Percentiles rank a stretch among this genome's conserved stretches.
These are phyloP conservation scores for Pseudogymnoascus sp. DNA, from an alignment of 2,329 filamentous ascomycete species.

Conservation along the genomic window DNA sequence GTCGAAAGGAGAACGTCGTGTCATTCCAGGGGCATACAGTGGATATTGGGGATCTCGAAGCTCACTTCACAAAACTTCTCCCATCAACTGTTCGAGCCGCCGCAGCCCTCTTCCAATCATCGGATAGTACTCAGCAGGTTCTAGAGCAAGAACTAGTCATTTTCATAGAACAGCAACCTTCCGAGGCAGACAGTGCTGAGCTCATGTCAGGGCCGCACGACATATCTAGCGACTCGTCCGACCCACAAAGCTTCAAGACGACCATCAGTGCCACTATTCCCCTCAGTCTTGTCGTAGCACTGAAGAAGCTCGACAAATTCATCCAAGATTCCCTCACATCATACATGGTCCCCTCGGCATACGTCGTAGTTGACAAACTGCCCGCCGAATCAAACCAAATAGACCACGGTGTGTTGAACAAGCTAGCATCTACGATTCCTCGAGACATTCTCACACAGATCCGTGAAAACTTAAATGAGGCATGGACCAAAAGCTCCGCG, in stretches of 20 bases:
- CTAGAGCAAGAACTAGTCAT: conserved; percentile 21
- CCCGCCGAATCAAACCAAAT: conserved; percentile 23
- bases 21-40: conserved; percentile 32
- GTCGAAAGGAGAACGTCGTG: conserved; percentile 22
- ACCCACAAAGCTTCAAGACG: conserved; percentile 15
- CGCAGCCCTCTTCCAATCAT: conserved; percentile 21
- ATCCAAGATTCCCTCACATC: conserved; percentile 36
- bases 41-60: conserved; percentile 33
- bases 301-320: conserved; percentile 35
- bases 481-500: conserved; percentile 27
- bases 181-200: conserved; percentile 22
- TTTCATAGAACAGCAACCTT: conserved; percentile 28
- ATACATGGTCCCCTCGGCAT: conserved; percentile 39
- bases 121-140: conserved; percentile 2
- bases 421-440: conserved; percentile 24
- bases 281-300: conserved; percentile 24
- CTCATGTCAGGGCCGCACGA: conserved; percentile 22
- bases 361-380: conserved; percentile 33
- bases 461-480: conserved; percentile 22
- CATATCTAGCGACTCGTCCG: not conserved
- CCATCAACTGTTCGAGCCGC: conserved; percentile 24
- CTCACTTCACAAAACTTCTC: conserved; percentile 30
- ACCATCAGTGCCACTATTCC: conserved; percentile 20
- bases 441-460: conserved; percentile 17
- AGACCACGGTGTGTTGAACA: conserved; percentile 29